Evolutionary conservation across 169 alveolate genomes (phyloP).

Genomic region (Plasmodium sp.): DNA sequence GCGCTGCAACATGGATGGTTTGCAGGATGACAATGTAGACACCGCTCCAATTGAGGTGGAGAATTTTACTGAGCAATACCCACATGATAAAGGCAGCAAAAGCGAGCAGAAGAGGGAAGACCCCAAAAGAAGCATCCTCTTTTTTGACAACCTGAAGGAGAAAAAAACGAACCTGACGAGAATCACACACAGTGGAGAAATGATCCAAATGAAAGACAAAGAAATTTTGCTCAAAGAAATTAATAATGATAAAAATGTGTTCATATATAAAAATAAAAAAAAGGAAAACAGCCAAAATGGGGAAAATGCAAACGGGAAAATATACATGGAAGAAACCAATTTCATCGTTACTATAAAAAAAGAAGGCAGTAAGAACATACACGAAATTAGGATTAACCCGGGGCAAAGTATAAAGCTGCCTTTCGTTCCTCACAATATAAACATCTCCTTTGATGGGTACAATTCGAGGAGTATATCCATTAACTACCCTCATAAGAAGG

Average conservation of each 20-base stretch:
- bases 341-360: constrained; percentile 54
- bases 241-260: constrained; percentile 26
- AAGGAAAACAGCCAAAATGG: constrained; percentile 8
- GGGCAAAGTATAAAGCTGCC: constrained; percentile 72
- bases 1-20: background rate
- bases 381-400: constrained; percentile 48
- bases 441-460: constrained; percentile 65
- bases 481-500: constrained; percentile 70
- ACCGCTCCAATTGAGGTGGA: background rate
- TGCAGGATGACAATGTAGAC: background rate
- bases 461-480: constrained; percentile 38
- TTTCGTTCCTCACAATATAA: constrained; percentile 22
- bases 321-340: constrained; percentile 7
- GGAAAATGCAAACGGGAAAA: constrained; percentile 1
- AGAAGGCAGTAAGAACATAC: constrained; percentile 23
- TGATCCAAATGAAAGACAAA: background rate
- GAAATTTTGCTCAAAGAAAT: constrained; percentile 16
- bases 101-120: background rate
- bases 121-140: background rate
- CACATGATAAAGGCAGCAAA: background rate
- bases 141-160: background rate
- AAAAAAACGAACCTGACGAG: background rate
- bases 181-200: background rate
- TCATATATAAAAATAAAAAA: constrained; percentile 51
- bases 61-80: background rate